phyloP scores from a whole-genome alignment of 2,329 filamentous ascomycete genomes.

The Magnaporthiopsis rhizophila region DNA sequence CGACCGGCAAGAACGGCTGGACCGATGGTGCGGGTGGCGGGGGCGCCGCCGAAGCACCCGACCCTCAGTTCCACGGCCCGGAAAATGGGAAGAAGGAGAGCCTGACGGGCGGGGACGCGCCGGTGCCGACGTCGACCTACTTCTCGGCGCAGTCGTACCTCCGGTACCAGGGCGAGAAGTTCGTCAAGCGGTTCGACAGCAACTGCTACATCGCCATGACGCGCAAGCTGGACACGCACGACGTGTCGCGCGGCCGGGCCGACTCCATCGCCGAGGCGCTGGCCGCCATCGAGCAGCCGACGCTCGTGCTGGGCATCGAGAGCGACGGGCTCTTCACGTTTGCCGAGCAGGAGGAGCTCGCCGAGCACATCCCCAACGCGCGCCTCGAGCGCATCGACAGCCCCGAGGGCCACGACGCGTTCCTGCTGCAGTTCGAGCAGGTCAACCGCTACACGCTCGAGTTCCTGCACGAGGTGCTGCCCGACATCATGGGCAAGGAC shows the following conservation, averaged over 20 bases:
- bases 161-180: constrained; percentile 92
- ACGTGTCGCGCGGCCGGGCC: constrained; percentile 75
- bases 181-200: constrained; percentile 92
- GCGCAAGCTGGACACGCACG: constrained; percentile 93
- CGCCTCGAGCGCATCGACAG: constrained; percentile 82
- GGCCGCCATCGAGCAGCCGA: constrained; percentile 76
- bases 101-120: constrained; percentile 40
- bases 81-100: constrained; percentile 26
- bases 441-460: constrained; percentile 81
- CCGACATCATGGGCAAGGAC: constrained; percentile 74
- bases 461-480: constrained; percentile 75
- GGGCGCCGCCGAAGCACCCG: constrained; percentile 5
- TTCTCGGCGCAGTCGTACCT: constrained; percentile 98
- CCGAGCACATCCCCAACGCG: constrained; percentile 69
- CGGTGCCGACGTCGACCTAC: constrained; percentile 62
- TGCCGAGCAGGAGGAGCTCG: constrained; percentile 89
- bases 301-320: constrained; percentile 87
- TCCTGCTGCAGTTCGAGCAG: constrained; percentile 93
- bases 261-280: constrained; percentile 64
- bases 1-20: not conserved
- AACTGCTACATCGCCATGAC: constrained; percentile 99
- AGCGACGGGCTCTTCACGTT: constrained; percentile 95
- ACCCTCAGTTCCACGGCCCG: constrained; percentile 18
- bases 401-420: constrained; percentile 92
- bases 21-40: not conserved